These are phyloP conservation scores for Ambrosiella xylebori DNA, from an alignment of 2,329 filamentous ascomycete genomes.

Conservation along the genomic window DNA sequence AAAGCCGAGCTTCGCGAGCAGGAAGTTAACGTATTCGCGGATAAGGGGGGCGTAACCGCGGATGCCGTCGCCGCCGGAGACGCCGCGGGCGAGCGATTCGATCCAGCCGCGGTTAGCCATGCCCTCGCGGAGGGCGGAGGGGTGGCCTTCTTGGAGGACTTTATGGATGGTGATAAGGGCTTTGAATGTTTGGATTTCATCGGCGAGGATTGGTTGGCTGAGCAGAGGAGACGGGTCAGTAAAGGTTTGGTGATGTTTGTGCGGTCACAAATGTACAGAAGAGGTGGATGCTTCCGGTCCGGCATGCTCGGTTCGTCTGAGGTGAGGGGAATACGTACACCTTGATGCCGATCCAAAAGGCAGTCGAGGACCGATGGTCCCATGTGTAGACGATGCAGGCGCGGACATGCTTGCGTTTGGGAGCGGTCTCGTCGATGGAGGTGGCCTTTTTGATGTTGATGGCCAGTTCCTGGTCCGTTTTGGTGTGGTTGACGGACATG, in stretches of 20 bases:
- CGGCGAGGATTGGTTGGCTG: slow-evolving; percentile 91
- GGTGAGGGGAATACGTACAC: slow-evolving; percentile 45
- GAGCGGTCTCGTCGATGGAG: slow-evolving; percentile 48
- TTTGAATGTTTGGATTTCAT: slow-evolving; percentile 98
- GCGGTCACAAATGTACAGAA: no score
- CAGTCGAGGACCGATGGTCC: slow-evolving; percentile 90
- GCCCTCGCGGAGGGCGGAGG: slow-evolving; percentile 70
- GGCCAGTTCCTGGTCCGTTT: slow-evolving; percentile 50
- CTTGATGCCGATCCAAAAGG: slow-evolving; percentile 98
- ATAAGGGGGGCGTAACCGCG: slow-evolving; percentile 86
- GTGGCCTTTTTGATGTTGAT: slow-evolving; percentile 57
- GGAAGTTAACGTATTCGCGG: slow-evolving; percentile 88
- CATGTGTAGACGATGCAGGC: slow-evolving; percentile 97
- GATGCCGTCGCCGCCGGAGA: slow-evolving; percentile 58
- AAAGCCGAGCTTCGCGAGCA: slow-evolving; percentile 89
- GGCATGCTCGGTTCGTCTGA: background rate
- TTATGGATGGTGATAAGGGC: slow-evolving; percentile 95
- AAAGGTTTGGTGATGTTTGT: background rate
- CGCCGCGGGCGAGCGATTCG: slow-evolving; percentile 73
- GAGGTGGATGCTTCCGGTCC: background rate
- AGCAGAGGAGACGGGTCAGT: slow-evolving; percentile 7
- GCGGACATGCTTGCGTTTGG: slow-evolving; percentile 83
- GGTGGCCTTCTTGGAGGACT: slow-evolving; percentile 91
- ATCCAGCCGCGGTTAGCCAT: slow-evolving; percentile 82
- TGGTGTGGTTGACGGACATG: slow-evolving; percentile 19